These are phyloP conservation scores for Pichia sp. DNA, from an alignment of 1,139 yeast genomes.

Conservation along the genomic window DNA sequence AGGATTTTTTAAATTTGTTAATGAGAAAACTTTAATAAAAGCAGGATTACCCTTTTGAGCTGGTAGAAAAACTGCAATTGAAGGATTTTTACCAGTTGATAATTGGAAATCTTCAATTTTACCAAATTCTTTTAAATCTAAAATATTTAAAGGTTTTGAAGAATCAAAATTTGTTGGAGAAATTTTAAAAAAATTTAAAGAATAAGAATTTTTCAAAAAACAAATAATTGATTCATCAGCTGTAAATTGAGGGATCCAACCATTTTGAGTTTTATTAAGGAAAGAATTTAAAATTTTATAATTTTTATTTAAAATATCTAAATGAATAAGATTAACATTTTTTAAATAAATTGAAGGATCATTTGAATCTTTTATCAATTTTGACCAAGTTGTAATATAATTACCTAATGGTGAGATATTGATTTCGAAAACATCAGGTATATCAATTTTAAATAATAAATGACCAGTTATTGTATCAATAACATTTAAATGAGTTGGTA, in stretches of 20 bases:
- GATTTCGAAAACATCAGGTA: slow-evolving; percentile 68
- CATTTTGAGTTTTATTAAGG: slow-evolving; percentile 76
- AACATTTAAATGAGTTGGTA: slow-evolving; percentile 51
- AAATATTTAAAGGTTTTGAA: slow-evolving; percentile 51
- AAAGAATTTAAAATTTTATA: slow-evolving; percentile 49
- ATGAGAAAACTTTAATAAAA: slow-evolving; percentile 72
- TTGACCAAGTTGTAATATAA: slow-evolving; percentile 84
- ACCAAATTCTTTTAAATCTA: slow-evolving; percentile 45
- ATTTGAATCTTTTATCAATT: slow-evolving; percentile 54
- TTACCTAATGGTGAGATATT: slow-evolving; percentile 87
- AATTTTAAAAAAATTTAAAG: slow-evolving; percentile 67
- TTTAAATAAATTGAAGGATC: slow-evolving; percentile 67
- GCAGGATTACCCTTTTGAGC: slow-evolving; percentile 86
- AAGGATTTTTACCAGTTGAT: slow-evolving; percentile 86
- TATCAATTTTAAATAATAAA: slow-evolving; percentile 39
- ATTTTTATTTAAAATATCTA: slow-evolving; percentile 28
- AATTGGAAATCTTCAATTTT: slow-evolving; percentile 54
- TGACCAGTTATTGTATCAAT: slow-evolving; percentile 50
- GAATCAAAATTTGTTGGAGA: slow-evolving; percentile 26
- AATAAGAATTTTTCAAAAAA: slow-evolving; percentile 51
- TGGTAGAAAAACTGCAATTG: slow-evolving; percentile 88
- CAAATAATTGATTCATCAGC: slow-evolving; percentile 67
- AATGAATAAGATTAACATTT: slow-evolving; percentile 66
- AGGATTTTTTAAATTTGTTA: slow-evolving; percentile 70
- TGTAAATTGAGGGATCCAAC: slow-evolving; percentile 89